Evolutionary conservation across 2,329 filamentous ascomycete genomes (phyloP).

Genomic region (Diaporthe sp.): DNA sequence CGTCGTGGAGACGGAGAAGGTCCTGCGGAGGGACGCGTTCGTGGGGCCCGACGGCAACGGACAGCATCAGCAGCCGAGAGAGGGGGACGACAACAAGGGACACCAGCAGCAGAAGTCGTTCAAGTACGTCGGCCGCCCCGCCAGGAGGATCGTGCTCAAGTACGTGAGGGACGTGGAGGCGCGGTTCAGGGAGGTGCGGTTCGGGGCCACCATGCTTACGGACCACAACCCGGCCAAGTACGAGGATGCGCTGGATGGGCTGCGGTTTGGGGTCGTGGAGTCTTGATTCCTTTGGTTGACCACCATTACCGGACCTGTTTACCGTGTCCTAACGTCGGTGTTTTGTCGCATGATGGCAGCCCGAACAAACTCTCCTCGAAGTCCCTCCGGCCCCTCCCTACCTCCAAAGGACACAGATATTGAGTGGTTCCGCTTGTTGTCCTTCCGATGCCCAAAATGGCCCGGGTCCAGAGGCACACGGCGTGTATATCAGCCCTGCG

Average conservation of each 20-base stretch:
- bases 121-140: slow-evolving; percentile 70
- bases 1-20: slow-evolving; percentile 76
- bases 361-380: too few species aligned
- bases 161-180: slow-evolving; percentile 80
- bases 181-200: slow-evolving; percentile 78
- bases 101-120: slow-evolving; percentile 27
- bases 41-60: slow-evolving; percentile 52
- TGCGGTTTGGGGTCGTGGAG: slow-evolving; percentile 64
- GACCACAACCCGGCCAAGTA: slow-evolving; percentile 84
- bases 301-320: neutral
- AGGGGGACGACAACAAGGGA: slow-evolving; percentile 36
- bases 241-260: slow-evolving; percentile 75
- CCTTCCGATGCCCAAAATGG: neutral
- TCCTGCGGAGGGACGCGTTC: slow-evolving; percentile 77
- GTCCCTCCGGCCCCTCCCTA: too few species aligned
- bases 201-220: slow-evolving; percentile 80
- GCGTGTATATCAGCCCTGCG: neutral
- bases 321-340: neutral
- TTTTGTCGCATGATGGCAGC: neutral
- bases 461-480: neutral
- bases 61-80: neutral
- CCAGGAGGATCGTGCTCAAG: slow-evolving; percentile 77
- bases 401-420: neutral
- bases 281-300: slow-evolving; percentile 10
- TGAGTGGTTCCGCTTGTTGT: neutral